These are phyloP conservation scores for Fusarium pseudoanthophilum DNA, from an alignment of 2,329 filamentous ascomycete species.

Conservation along the genomic window DNA sequence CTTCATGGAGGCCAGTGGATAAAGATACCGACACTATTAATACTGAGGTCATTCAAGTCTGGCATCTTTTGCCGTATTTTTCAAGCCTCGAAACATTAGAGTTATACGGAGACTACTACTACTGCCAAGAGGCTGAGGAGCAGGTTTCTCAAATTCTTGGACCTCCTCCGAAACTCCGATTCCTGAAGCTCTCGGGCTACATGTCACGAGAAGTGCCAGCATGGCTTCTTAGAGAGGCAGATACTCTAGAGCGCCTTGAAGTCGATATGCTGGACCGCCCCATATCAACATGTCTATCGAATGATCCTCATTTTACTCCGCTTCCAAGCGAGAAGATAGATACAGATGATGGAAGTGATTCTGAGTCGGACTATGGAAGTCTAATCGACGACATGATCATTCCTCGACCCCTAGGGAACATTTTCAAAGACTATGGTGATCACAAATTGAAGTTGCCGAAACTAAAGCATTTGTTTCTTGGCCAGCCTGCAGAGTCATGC, in stretches of 20 bases:
- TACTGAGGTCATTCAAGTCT: background rate
- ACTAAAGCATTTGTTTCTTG: background rate
- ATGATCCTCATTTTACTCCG: background rate
- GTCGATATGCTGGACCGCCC: constrained; percentile 29
- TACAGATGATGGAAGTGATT: background rate
- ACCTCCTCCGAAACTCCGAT: background rate
- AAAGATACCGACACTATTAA: fast-evolving
- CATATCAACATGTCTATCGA: background rate
- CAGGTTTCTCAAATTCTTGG: background rate
- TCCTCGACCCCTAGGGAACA: background rate
- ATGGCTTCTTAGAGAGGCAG: constrained; percentile 7
- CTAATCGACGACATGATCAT: background rate
- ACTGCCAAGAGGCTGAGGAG: fast-evolving
- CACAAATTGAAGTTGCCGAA: background rate
- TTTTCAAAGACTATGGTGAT: background rate
- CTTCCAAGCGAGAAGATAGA: constrained; percentile 4
- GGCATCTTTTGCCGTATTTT: constrained; percentile 27
- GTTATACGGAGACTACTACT: background rate
- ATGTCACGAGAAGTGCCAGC: constrained; percentile 9
- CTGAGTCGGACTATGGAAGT: constrained; percentile 5
- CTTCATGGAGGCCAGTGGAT: background rate
- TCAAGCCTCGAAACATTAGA: constrained; percentile 20
- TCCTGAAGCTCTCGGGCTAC: constrained; percentile 18
- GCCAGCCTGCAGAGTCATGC: background rate
- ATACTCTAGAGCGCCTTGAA: constrained; percentile 22